Evolutionary conservation across 2,329 filamentous ascomycete species (phyloP), one percentile per base, ranked within the genome.

Genomic region (Aspergillus tamarii): DNA sequence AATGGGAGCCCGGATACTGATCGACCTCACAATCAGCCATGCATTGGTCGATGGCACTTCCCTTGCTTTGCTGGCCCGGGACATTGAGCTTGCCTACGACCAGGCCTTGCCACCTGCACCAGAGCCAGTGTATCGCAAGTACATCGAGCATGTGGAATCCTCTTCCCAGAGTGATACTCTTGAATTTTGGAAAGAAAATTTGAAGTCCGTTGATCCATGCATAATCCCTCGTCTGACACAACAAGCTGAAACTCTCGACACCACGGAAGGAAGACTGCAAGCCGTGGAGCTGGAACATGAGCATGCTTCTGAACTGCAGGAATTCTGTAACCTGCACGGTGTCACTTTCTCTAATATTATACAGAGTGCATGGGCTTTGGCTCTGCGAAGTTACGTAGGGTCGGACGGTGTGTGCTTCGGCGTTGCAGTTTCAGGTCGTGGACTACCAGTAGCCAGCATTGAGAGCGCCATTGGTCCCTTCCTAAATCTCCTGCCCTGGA

Each of bases 1-100:
- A 9, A 14, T 11, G 19, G 52, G 36, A 30, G 43, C 4, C 46
- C 11, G 16, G 41, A 65, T 80, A 0, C 74, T 76, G 66, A 73
- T 76, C 48, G 76, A 75, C 54, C 66, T 82, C 7, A 79, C 82
- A 50, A 76, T 83, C 60, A 82, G 75, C 64, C 81, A 83, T 64
- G 76, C 76, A 16, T 76, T 82, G 59, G 76, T 74, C 60, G 81
- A 83, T 66, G 81, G 80, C 1, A 76, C 73, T n/a, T 82, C 80
- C 0, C 74, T 82, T 41, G 71, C 75, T 7, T 77, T 80, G 56
- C 64, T 82, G 11, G 67, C 80, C 6, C 70, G 71, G 12, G 80
- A 82, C 59, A 66, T 81, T 1, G 70, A 67, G 4, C 66, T 69
- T 3, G 77, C 75, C 7, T 81, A 81, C 56, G 70, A 73, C 4